Evolutionary conservation across 2,329 filamentous ascomycete species (phyloP).

Genomic region (Aspergillus sp.): DNA sequence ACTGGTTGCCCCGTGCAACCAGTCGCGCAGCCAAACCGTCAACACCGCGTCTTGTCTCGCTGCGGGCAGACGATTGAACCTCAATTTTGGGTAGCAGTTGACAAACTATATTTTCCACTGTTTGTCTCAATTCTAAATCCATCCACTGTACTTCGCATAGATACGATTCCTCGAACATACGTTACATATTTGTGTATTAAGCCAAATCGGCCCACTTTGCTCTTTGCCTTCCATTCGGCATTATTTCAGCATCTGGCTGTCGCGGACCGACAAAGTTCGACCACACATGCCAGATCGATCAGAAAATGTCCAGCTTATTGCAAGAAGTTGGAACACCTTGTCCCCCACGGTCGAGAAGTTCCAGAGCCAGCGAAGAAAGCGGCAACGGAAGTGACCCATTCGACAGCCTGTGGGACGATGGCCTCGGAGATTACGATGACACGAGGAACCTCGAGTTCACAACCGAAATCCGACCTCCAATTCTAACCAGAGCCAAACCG

Average conservation of each 20-base stretch:
- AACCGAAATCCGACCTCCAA: slow-evolving; percentile 35
- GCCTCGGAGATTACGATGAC: slow-evolving; percentile 29
- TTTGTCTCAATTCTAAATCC: not conserved
- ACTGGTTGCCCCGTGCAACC: not conserved
- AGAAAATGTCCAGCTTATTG: slow-evolving; percentile 27
- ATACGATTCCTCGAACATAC: not conserved
- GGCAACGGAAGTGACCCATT: slow-evolving; percentile 21
- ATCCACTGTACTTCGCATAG: not conserved
- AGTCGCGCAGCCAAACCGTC: not conserved
- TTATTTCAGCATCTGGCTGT: not conserved
- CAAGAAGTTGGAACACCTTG: slow-evolving; percentile 35
- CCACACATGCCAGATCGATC: not conserved
- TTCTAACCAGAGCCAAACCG: slow-evolving; percentile 30
- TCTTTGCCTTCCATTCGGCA: not conserved
- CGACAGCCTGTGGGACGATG: slow-evolving; percentile 27
- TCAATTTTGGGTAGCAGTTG: not conserved
- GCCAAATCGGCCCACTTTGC: not conserved
- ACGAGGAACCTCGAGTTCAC: slow-evolving; percentile 44
- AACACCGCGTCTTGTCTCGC: not conserved
- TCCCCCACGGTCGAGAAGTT: slow-evolving; percentile 26
- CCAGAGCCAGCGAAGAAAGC: slow-evolving; percentile 17
- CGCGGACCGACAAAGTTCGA: not conserved
- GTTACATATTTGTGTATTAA: not conserved
- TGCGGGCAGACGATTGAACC: not conserved
- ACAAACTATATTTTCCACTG: not conserved